A percentile compares a stretch with the other conserved stretches of the same genome.
Conservation (phyloP, 768 basidiomycete species). For the Psilocybe cubensis region DNA sequence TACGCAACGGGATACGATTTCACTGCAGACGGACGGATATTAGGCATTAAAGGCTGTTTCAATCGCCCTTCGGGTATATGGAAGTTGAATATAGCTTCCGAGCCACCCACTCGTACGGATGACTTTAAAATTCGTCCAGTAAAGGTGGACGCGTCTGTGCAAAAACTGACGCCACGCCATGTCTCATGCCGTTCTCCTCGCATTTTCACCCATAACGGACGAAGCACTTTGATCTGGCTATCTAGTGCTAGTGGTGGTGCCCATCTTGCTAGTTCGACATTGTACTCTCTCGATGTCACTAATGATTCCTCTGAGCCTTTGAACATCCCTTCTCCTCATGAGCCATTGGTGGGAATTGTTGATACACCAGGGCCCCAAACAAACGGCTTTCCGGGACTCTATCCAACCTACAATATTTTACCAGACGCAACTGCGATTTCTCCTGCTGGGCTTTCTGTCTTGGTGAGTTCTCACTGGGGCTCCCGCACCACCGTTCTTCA, state of each 20-base stretch:
- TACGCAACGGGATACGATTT: slow-evolving; percentile 68
- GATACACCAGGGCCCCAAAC: slow-evolving; percentile 28
- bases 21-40: slow-evolving; percentile 55
- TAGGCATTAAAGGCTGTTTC: slow-evolving; percentile 62
- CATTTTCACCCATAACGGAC: slow-evolving; percentile 30
- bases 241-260: slow-evolving; percentile 59
- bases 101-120: slow-evolving; percentile 2
- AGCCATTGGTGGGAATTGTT: slow-evolving; percentile 44
- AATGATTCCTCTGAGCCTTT: slow-evolving; percentile 6
- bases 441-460: slow-evolving; percentile 29
- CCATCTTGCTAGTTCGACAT: slow-evolving; percentile 56
- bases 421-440: slow-evolving; percentile 33
- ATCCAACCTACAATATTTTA: slow-evolving; percentile 51
- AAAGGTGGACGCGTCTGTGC: slow-evolving; percentile 21
- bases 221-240: slow-evolving; percentile 51
- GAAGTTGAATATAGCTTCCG: slow-evolving; percentile 37
- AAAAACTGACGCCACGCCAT: slow-evolving; percentile 45
- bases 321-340: slow-evolving; percentile 6
- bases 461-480: slow-evolving; percentile 57
- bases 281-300: slow-evolving; percentile 49
- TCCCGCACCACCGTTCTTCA: slow-evolving; percentile 55
- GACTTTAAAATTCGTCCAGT: slow-evolving; percentile 6
- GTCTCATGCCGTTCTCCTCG: slow-evolving; percentile 66
- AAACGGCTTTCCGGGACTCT: slow-evolving; percentile 65
- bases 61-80: slow-evolving; percentile 65